Evolutionary conservation across 2,329 filamentous ascomycete species (phyloP), one percentile per base, ranked within the genome.

Genomic region (Ophiostoma quercus): DNA sequence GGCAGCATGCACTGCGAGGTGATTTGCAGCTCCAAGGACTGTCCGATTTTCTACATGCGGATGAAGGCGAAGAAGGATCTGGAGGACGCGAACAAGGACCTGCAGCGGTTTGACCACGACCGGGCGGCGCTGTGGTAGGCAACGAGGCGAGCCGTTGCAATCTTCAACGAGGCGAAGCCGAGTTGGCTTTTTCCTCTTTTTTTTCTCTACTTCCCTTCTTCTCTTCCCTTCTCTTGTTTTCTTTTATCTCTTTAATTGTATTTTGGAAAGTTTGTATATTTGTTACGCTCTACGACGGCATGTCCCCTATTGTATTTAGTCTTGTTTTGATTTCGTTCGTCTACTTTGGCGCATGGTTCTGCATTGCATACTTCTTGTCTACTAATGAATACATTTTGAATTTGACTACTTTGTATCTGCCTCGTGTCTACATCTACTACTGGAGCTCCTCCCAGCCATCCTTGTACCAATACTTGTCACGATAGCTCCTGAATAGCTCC

Each of bases 51-150:
- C 80, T 99, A 99, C 79, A 99, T 99, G 95, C 89, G 95, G 4
- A 99, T 99, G 95, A 99, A 99, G 85, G 94, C 94, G 41, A 96
- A 97, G 86, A 99, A 99, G 84, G 95, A 99, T 78, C 89, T 98
- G 54, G 94, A 98, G 79, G 95, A 99, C 81, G 90, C 90, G 1
- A 92, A 94, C 70, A 96, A 92, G 81, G 95, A 99, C 79, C 80
- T 99, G 76, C 86, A 86, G 75, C 84, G 95, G 75, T 99, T 99
- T 80, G 95, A 99, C 80, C 86, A 88, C 73, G 94, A 97, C 79
- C 87, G 88, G 75, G 89, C 90, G 19, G 62, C 62, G 32, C 37
- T 65, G 62, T 65, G 62, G 62, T 65, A 65, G 62, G n/a, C n/a
- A n/a, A 22, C 9, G 47, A 22, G 9, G n/a, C n/a, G n/a, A 25